A percentile compares a stretch with the other conserved stretches of the same genome.
phyloP scores from a whole-genome alignment of 148 eudicot species.

The Arbutus unedo region DNA sequence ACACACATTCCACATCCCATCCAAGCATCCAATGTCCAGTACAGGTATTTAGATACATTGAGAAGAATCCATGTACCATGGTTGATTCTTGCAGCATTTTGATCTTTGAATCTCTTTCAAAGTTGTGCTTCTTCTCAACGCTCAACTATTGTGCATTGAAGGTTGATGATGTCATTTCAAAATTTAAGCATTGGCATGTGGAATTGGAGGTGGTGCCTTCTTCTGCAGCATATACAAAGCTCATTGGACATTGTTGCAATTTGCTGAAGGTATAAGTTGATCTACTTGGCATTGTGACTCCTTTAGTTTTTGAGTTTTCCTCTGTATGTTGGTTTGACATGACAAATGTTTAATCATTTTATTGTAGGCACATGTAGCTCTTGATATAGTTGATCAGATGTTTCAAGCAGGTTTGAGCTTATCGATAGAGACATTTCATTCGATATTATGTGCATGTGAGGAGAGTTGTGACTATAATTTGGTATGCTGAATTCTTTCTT shows the following conservation, averaged over 20 bases:
- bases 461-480: constrained; percentile 62
- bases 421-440: constrained; percentile 48
- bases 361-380: constrained; percentile 65
- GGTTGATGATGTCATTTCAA: constrained; percentile 60
- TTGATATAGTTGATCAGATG: constrained; percentile 68
- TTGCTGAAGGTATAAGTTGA: constrained; percentile 51
- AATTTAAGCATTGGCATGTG: constrained; percentile 56
- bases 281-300: neutral
- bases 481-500: constrained; percentile 45
- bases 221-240: constrained; percentile 61
- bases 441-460: constrained; percentile 62
- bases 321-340: neutral
- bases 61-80: neutral
- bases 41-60: neutral
- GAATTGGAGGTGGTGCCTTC: constrained; percentile 60
- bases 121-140: constrained; percentile 17
- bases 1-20: neutral
- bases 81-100: neutral
- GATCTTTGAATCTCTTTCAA: neutral
- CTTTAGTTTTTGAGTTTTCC: neutral
- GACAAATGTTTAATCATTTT: neutral
- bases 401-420: constrained; percentile 50
- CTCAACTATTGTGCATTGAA: constrained; percentile 29
- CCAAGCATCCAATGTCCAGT: neutral
- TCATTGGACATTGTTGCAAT: constrained; percentile 55